phyloP scores from a whole-genome alignment of 2,329 filamentous ascomycete species.

The Ceratocystis ficicola region DNA sequence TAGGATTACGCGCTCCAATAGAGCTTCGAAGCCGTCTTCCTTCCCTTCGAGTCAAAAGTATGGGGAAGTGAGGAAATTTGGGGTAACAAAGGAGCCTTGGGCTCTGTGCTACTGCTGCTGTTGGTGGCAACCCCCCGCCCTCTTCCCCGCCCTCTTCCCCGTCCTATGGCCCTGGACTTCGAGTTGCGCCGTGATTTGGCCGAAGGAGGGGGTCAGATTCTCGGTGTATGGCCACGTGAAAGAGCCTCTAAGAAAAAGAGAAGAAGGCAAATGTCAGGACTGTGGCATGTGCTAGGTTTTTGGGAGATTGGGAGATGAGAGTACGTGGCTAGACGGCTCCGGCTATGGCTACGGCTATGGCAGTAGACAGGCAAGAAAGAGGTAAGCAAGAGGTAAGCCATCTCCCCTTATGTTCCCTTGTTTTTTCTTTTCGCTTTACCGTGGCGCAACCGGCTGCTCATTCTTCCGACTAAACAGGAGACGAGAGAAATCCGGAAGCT shows the following conservation, averaged over 20 bases:
- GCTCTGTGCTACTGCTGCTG: not conserved
- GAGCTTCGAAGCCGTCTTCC: not conserved
- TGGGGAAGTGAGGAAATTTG: not conserved
- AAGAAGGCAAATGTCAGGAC: not conserved
- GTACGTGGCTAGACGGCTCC: not conserved
- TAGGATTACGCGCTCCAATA: constrained; percentile 13
- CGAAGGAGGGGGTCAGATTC: constrained; percentile 12
- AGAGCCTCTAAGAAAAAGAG: constrained; percentile 4
- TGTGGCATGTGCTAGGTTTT: not conserved
- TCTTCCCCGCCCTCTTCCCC: not conserved
- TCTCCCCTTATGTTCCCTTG: not conserved
- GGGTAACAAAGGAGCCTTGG: constrained; percentile 9
- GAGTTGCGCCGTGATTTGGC: constrained; percentile 11
- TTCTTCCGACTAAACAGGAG: not conserved
- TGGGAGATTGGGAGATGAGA: too few species aligned
- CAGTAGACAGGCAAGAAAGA: not conserved
- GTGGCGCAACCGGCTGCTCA: not conserved
- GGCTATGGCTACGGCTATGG: not conserved
- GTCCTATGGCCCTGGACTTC: not conserved
- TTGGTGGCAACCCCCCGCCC: not conserved
- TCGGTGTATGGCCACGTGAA: constrained; percentile 2
- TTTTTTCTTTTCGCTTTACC: not conserved
- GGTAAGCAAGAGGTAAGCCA: too few species aligned
- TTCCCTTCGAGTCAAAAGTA: constrained; percentile 5
- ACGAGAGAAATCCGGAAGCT: not conserved